Evolutionary conservation across 2,329 filamentous ascomycete species (phyloP).

Genomic region (Trichoderma afroharzianum): DNA sequence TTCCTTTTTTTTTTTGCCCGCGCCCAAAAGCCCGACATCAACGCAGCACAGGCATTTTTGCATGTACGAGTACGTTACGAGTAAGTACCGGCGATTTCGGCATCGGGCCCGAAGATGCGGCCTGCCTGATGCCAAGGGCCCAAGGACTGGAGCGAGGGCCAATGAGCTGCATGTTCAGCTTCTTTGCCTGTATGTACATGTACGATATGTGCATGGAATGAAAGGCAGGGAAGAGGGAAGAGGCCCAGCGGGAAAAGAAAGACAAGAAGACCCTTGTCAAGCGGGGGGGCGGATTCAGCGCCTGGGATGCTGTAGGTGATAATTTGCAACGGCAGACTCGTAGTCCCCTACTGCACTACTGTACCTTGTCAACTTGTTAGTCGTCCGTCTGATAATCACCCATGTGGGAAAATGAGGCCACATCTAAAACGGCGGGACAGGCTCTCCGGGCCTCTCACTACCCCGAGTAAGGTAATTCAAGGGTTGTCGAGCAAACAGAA

Average conservation of each 20-base stretch:
- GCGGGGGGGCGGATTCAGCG: not conserved
- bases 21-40: not conserved
- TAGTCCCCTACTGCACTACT: not conserved
- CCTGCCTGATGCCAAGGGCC: conserved; percentile 2
- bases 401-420: not conserved
- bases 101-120: conserved; percentile 9
- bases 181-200: not conserved
- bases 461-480: not conserved
- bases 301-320: not conserved
- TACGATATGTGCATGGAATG: not conserved
- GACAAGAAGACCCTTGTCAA: not conserved
- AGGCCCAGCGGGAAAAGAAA: not conserved
- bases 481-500: not conserved
- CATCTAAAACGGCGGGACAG: not conserved
- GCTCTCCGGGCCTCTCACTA: not conserved
- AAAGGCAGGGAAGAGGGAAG: not conserved
- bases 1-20: not conserved
- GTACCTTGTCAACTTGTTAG: not conserved
- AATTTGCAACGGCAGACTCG: not conserved
- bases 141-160: not conserved
- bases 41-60: not conserved
- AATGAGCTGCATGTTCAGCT: not conserved
- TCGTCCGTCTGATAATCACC: not conserved
- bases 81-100: not conserved
- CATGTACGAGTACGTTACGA: not conserved